Evolutionary conservation across 1,139 yeast genomes (phyloP).

Genomic region (Blastobotrys ciferrii): DNA sequence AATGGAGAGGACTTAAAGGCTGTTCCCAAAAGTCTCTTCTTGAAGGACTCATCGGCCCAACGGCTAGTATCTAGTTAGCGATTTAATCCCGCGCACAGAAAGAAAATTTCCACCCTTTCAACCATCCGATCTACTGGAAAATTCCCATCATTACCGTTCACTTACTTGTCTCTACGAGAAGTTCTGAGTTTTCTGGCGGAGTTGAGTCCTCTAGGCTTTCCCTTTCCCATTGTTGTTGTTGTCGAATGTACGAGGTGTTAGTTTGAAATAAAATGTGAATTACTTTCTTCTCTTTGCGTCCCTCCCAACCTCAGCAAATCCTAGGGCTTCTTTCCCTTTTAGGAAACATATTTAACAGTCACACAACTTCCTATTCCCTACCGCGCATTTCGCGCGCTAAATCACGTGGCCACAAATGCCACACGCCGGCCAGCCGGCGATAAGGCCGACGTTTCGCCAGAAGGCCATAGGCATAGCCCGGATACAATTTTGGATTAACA

Average conservation of each 20-base stretch:
- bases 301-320: neutral
- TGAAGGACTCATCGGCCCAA: slow-evolving; percentile 99
- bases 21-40: slow-evolving; percentile 98
- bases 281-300: neutral
- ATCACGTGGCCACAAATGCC: too few relatives aligned
- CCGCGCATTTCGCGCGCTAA: neutral
- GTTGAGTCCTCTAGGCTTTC: slow-evolving; percentile 98
- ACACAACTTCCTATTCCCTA: neutral
- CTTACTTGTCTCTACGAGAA: slow-evolving; percentile 95
- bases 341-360: neutral
- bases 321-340: neutral
- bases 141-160: neutral
- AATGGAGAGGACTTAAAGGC: slow-evolving; percentile 99
- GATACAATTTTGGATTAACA: too few relatives aligned
- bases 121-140: neutral
- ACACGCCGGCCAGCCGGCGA: too few relatives aligned
- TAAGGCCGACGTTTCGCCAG: too few relatives aligned
- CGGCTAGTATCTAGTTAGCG: slow-evolving; percentile 47
- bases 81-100: neutral
- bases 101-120: neutral
- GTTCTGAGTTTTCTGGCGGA: slow-evolving; percentile 99
- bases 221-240: slow-evolving; percentile 63
- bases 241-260: neutral
- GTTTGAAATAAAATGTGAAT: neutral
- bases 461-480: too few relatives aligned